Base-by-base conservation (phyloP, 176 grass and related monocot genomes). In the Leersia perrieri region DNA sequence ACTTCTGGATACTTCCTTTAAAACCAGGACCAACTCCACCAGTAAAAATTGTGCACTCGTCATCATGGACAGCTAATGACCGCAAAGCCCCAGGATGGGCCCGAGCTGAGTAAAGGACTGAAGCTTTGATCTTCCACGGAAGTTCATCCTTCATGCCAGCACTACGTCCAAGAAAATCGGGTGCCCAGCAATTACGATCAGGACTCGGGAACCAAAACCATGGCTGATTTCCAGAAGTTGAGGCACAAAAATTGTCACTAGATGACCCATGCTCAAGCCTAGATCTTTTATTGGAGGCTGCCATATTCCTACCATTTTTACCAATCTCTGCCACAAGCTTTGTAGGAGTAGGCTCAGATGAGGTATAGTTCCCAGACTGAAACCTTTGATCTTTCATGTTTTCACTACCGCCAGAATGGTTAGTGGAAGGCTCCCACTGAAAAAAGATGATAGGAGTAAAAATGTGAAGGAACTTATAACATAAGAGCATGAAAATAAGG, bases 191-290 rank as follows among this genome's bases (percentile, higher is more conserved):
- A 78, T 77, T 88, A 88, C 80, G 67, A 72, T 90, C 90, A 84
- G 82, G 83, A 87, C 62, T 80, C 47, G 95, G 95, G 57, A 94
- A 94, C 95, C 95, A 98, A 92, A 92, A 94, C 95, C 95, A 98
- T 33, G 85, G 90, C 9, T 85, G 79, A 66, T 77, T 85, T 60
- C 75, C 77, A 70, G 80, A 88, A 87, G 66, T 83, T 80, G 90
- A 85, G 26, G 81, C 45, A 58, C 67, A 82, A 22, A 66, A 81
- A 77, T 85, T 44, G 28, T 75, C 89, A 76, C 66, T 66, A 38
- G 77, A 84, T 78, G 83, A 35, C 28, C 72, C 68, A 57, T 63
- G 66, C 84, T 91, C 88, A 31, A 47, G 72, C 66, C 80, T 90
- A 70, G 74, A 89, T 68, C 61, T 66, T 60, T 78, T 60, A 44